phyloP scores from a whole-genome alignment of 495 filamentous ascomycete genomes.

The Penicillium steckii region DNA sequence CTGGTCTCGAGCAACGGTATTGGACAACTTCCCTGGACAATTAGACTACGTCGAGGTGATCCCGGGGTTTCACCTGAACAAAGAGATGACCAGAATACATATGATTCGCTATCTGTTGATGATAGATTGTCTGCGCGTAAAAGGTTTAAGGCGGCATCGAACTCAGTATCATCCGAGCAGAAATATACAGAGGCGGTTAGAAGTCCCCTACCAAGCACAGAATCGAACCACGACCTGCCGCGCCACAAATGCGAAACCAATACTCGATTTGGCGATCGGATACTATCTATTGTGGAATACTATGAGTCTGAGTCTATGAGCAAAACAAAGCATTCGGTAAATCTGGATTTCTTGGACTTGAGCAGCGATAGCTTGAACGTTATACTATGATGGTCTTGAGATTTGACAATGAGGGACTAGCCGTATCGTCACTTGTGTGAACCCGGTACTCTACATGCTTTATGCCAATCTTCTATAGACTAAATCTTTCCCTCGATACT shows the following conservation, averaged over 20 bases:
- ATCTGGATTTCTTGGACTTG: background rate
- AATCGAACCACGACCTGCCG: background rate
- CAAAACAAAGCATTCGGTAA: background rate
- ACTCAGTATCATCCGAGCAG: background rate
- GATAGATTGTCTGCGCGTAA: no score
- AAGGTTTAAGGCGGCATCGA: no score
- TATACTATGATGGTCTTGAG: no score
- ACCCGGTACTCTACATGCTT: no score
- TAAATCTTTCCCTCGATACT: no score
- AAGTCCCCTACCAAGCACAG: background rate
- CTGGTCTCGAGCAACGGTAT: constrained; percentile 22
- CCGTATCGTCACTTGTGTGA: no score
- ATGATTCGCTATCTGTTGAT: background rate
- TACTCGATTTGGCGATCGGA: no score
- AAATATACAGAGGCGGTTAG: background rate
- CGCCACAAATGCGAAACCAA: no score
- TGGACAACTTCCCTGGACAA: constrained; percentile 25
- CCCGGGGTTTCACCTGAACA: background rate
- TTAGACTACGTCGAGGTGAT: background rate
- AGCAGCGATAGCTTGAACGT: no score
- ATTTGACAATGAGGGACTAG: no score
- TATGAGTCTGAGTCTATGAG: background rate
- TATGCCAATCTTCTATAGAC: no score
- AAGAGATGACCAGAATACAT: background rate
- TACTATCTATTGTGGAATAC: no score